These are phyloP conservation scores for Rehmannia glutinosa DNA, from an alignment of 257 asterid species.

Conservation along the genomic window DNA sequence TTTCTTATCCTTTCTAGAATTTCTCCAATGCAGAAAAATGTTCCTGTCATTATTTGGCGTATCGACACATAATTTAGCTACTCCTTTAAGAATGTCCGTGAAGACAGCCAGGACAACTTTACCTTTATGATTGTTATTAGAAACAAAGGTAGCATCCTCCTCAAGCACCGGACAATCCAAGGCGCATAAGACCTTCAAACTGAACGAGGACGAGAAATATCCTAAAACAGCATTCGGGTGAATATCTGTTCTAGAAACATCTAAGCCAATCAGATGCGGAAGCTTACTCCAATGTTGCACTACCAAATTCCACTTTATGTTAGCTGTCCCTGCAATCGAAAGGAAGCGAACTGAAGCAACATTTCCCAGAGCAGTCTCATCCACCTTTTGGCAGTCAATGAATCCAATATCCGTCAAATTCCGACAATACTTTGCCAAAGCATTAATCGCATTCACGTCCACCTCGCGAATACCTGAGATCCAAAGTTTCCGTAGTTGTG, in stretches of 20 bases:
- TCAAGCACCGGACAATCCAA: conserved; percentile 59
- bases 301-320: conserved; percentile 55
- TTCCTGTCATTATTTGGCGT: conserved; percentile 41
- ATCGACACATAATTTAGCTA: conserved; percentile 48
- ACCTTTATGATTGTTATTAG: conserved; percentile 50
- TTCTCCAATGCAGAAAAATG: conserved; percentile 47
- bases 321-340: conserved; percentile 72
- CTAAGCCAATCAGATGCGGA: conserved; percentile 60
- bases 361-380: conserved; percentile 55
- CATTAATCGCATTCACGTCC: conserved; percentile 64
- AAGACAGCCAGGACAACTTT: conserved; percentile 59
- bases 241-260: conserved; percentile 77
- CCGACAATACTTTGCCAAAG: conserved; percentile 58
- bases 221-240: conserved; percentile 39
- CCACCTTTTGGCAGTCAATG: conserved; percentile 63
- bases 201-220: conserved; percentile 41
- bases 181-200: conserved; percentile 72
- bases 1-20: conserved; percentile 38
- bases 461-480: conserved; percentile 70
- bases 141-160: conserved; percentile 45
- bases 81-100: conserved; percentile 55
- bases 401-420: conserved; percentile 62
- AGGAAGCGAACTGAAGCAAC: conserved; percentile 59
- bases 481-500: conserved; percentile 50
- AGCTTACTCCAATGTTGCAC: conserved; percentile 58